phyloP scores from a whole-genome alignment of 257 asterid species.

The Nicotiana otophora region DNA sequence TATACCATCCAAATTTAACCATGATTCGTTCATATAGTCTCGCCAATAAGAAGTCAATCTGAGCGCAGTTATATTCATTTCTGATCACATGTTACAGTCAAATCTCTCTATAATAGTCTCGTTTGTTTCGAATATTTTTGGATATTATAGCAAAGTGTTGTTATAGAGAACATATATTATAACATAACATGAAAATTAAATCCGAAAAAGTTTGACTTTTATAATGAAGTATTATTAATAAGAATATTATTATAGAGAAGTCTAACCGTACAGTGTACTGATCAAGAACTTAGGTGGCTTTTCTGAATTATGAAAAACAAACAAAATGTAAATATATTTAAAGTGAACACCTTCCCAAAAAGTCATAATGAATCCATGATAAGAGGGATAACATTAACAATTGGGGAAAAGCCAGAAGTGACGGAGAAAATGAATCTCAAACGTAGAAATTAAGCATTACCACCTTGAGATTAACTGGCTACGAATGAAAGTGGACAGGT shows the following conservation, averaged over 20 bases:
- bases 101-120: no score
- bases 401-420: background rate
- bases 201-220: no score
- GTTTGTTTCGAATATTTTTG: no score
- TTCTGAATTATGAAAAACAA: no score
- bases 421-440: background rate
- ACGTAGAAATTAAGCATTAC: conserved; percentile 1
- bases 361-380: background rate
- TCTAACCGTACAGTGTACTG: background rate
- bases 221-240: no score
- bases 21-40: background rate
- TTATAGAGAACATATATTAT: no score
- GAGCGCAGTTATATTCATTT: background rate
- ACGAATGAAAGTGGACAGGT: background rate
- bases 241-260: no score
- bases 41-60: background rate
- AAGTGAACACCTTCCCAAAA: background rate
- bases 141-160: no score
- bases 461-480: background rate
- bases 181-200: no score
- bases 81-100: background rate
- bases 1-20: background rate
- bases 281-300: background rate
- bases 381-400: background rate
- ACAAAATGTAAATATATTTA: background rate